phyloP scores from a whole-genome alignment of 345 rosid species.

The Pistacia vera region DNA sequence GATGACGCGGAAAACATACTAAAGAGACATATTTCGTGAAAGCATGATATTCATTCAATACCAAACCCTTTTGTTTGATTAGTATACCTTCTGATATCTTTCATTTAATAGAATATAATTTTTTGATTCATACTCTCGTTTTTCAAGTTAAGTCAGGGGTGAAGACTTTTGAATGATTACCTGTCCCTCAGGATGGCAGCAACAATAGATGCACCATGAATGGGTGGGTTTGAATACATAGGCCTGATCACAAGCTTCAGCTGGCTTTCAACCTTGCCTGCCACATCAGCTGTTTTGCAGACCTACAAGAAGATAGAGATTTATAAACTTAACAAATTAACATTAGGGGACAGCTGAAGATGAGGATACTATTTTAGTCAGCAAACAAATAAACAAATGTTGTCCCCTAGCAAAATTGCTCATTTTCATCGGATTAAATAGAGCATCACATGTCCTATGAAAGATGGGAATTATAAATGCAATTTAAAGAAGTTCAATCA shows the following conservation, averaged over 20 bases:
- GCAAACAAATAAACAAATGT: neutral
- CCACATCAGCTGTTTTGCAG: constrained; percentile 82
- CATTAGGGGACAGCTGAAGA: constrained; percentile 1
- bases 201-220: constrained; percentile 90
- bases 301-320: constrained; percentile 45
- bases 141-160: neutral
- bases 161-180: constrained; percentile 26
- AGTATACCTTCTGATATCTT: neutral
- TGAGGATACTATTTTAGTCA: neutral
- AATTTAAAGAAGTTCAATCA: neutral
- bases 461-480: neutral
- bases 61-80: neutral
- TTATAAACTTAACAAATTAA: neutral
- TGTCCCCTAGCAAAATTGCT: neutral
- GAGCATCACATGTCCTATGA: neutral
- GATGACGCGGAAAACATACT: neutral
- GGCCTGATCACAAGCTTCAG: constrained; percentile 89
- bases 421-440: neutral
- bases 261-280: constrained; percentile 78
- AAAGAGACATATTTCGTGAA: neutral
- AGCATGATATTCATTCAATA: neutral
- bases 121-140: neutral
- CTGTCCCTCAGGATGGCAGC: constrained; percentile 72
- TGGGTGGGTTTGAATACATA: constrained; percentile 91
- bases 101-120: neutral